Base-by-base conservation (phyloP, 345 rosid species). In the Gossypium longicalyx region DNA sequence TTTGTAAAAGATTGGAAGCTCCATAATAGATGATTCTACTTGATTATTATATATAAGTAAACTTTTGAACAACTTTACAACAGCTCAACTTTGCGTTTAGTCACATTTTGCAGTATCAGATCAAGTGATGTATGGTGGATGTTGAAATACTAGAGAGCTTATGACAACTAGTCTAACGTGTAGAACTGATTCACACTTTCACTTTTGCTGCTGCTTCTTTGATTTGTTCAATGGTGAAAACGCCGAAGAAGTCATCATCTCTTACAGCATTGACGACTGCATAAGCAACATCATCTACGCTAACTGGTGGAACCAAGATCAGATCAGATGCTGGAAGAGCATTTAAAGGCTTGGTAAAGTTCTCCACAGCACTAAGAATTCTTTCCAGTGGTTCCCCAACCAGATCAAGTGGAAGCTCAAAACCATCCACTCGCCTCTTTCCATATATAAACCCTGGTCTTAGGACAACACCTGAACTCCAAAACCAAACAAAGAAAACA, bases 361-460 rank as follows among this genome's bases (percentile, higher is more conserved):
- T 72, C 41, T 57, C 54, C 8, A 34, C 61, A 59, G 64, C 75
- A 8, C 19, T 58, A 9, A 72, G 65, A 72, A 90, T 72, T 79
- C 79, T 88, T 82, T 90, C 97, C 9, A 85, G 0, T 13, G 97
- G 97, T 77, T 90, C 84, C 15, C 98, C 98, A 2, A 94, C 71
- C 75, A 89, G 73, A 80, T 90, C 95, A 68, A 94, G 85, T 20
- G 97, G 95, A 79, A 94, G 82, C 83, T 94, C 98, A 34, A 88
- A 29, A 16, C 93, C 95, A 38, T 87, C 89, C 41, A 91, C 82
- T 73, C 84, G 86, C 78, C 93, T 84, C 74, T 86, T 90, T 70
- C 97, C 97, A 20, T 92, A 90, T 67, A 94, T 92, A 78, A 94
- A 87, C 74, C 89, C 97, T 0, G 98, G 98, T 81, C 98, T 86